Evolutionary conservation across 352 stramenopile genomes (phyloP).

Genomic region (Phytophthora fragariaefolia): DNA sequence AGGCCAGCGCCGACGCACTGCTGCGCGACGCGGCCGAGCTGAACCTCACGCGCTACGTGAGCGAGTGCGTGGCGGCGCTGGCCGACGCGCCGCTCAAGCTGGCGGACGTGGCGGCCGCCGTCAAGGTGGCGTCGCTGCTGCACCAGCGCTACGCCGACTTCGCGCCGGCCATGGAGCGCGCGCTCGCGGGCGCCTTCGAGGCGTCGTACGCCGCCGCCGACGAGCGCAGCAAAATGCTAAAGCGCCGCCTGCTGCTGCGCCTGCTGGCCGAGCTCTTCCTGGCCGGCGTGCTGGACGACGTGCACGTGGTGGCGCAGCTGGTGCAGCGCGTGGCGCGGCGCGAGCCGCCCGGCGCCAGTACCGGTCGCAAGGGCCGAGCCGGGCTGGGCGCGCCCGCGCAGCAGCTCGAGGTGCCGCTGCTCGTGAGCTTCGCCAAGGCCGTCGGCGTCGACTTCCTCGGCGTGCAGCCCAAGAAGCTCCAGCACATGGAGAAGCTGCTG

Average conservation of each 20-base stretch:
- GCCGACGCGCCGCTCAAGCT: constrained; percentile 89
- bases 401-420: constrained; percentile 92
- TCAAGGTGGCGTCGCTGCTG: constrained; percentile 89
- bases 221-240: constrained; percentile 74
- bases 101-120: constrained; percentile 84
- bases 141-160: constrained; percentile 95
- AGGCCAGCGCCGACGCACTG: constrained; percentile 74
- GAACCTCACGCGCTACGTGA: constrained; percentile 96
- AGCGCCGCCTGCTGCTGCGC: constrained; percentile 74
- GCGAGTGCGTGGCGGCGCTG: constrained; percentile 92
- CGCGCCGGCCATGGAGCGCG: constrained; percentile 54
- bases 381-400: constrained; percentile 31
- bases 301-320: constrained; percentile 79
- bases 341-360: constrained; percentile 37
- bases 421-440: constrained; percentile 95
- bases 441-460: constrained; percentile 91
- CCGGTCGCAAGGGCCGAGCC: constrained; percentile 7
- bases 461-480: constrained; percentile 69
- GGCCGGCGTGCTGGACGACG: constrained; percentile 78
- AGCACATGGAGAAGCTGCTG: constrained; percentile 54
- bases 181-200: constrained; percentile 68
- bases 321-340: constrained; percentile 75
- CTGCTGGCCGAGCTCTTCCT: constrained; percentile 88
- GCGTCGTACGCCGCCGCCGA: constrained; percentile 64
- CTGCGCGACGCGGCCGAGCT: constrained; percentile 90